Conservation (phyloP, 1,284 basidiomycete genomes). For the Coniferiporia weirii region DNA sequence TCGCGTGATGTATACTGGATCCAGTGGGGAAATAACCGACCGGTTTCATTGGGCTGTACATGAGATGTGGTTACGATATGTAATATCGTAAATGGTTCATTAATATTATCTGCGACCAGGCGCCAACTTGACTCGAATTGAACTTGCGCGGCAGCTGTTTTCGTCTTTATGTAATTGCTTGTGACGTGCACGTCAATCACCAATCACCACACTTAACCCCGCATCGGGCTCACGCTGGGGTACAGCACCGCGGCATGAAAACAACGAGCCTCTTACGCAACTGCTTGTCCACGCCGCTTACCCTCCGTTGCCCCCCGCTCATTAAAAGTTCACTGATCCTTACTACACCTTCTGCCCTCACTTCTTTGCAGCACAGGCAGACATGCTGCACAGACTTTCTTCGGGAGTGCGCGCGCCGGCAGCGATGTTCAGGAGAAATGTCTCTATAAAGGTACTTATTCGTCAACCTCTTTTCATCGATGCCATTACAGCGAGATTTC, state of each 20-base stretch:
- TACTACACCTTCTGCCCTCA: neutral
- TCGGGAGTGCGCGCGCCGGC: neutral
- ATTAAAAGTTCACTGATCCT: neutral
- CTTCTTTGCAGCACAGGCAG: neutral
- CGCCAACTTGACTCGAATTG: neutral
- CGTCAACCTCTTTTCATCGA: neutral
- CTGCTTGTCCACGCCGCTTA: neutral
- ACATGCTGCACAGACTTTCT: conserved; percentile 4
- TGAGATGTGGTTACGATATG: conserved; percentile 40
- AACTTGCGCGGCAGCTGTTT: neutral
- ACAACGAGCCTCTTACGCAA: too few species aligned
- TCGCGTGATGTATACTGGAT: conserved; percentile 22
- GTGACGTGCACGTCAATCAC: too few species aligned
- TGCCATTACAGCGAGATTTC: neutral
- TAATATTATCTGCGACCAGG: neutral
- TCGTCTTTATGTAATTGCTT: too few species aligned
- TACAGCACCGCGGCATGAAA: too few species aligned
- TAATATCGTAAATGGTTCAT: neutral
- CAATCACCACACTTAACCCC: too few species aligned
- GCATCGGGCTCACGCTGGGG: too few species aligned
- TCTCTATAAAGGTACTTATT: conserved; percentile 13
- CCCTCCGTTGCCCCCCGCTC: neutral
- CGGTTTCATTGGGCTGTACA: conserved; percentile 38
- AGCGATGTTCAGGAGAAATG: conserved; percentile 7
- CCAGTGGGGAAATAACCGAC: too few species aligned